These are phyloP conservation scores for Diaporthe aspalathi DNA, from an alignment of 2,329 filamentous ascomycete species.

Conservation along the genomic window DNA sequence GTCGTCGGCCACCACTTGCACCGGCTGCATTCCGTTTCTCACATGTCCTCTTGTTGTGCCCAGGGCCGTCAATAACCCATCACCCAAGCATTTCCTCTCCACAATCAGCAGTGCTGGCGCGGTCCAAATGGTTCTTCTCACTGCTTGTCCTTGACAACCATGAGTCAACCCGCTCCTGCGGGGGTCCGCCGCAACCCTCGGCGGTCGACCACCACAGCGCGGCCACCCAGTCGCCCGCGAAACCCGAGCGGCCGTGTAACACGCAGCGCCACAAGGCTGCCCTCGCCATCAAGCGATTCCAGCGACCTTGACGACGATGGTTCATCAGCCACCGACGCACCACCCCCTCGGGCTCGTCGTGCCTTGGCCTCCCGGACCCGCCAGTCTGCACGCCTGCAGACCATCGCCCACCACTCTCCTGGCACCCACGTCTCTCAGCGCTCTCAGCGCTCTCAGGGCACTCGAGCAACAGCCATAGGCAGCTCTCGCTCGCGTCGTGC, in stretches of 20 bases:
- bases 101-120: neutral
- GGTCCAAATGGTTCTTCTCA: slow-evolving; percentile 15
- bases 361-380: slow-evolving; percentile 18
- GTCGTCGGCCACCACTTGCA: neutral
- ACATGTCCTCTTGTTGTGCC: neutral
- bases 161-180: slow-evolving; percentile 36
- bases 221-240: slow-evolving; percentile 26
- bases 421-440: neutral
- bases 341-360: slow-evolving; percentile 11
- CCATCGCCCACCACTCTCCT: slow-evolving; percentile 30
- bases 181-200: slow-evolving; percentile 39
- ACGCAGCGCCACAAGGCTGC: slow-evolving; percentile 36
- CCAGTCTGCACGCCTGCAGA: slow-evolving; percentile 31
- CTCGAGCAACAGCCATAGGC: slow-evolving; percentile 3
- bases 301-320: slow-evolving; percentile 27
- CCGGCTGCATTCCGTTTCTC: neutral
- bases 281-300: slow-evolving; percentile 27
- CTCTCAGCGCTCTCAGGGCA: slow-evolving; percentile 4
- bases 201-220: slow-evolving; percentile 32
- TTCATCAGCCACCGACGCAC: slow-evolving; percentile 17
- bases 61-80: neutral
- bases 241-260: slow-evolving; percentile 37
- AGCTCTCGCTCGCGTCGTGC: slow-evolving; percentile 11
- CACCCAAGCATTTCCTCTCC: neutral
- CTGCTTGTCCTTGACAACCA: slow-evolving; percentile 30